Evolutionary conservation across 1,284 basidiomycete genomes (phyloP).

Genomic region (Hymenochaete sp.): DNA sequence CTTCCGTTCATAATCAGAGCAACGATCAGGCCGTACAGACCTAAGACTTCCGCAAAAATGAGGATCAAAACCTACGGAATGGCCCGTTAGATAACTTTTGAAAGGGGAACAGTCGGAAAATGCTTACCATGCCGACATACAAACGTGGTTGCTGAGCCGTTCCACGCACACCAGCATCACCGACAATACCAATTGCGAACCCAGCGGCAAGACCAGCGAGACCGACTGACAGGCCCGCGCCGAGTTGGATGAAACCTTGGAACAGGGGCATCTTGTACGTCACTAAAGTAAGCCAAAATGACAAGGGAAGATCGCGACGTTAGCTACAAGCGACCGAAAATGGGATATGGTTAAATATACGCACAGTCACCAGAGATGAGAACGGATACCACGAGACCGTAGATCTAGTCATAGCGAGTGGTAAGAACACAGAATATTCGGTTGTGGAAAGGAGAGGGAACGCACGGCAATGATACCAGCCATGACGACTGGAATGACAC

Average conservation of each 20-base stretch:
- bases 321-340: no score
- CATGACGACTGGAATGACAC: slow-evolving; percentile 88
- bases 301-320: neutral
- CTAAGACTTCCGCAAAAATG: slow-evolving; percentile 92
- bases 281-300: no score
- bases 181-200: slow-evolving; percentile 94
- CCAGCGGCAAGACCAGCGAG: slow-evolving; percentile 93
- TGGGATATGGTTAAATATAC: slow-evolving; percentile 21
- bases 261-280: slow-evolving; percentile 56
- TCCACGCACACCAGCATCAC: slow-evolving; percentile 54
- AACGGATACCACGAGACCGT: slow-evolving; percentile 73
- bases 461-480: slow-evolving; percentile 67
- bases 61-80: slow-evolving; percentile 86
- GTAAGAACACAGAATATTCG: neutral
- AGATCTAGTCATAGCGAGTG: slow-evolving; percentile 30
- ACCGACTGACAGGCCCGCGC: slow-evolving; percentile 88
- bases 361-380: slow-evolving; percentile 58
- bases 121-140: slow-evolving; percentile 24
- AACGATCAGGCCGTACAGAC: slow-evolving; percentile 52
- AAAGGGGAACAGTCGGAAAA: slow-evolving; percentile 26
- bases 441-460: slow-evolving; percentile 6
- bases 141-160: slow-evolving; percentile 14
- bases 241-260: slow-evolving; percentile 89
- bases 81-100: slow-evolving; percentile 41
- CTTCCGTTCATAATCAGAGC: slow-evolving; percentile 19